Evolutionary conservation across 148 eudicot species (phyloP), one percentile per base, ranked within the genome.

Genomic region (Vaccinium macrocarpon): DNA sequence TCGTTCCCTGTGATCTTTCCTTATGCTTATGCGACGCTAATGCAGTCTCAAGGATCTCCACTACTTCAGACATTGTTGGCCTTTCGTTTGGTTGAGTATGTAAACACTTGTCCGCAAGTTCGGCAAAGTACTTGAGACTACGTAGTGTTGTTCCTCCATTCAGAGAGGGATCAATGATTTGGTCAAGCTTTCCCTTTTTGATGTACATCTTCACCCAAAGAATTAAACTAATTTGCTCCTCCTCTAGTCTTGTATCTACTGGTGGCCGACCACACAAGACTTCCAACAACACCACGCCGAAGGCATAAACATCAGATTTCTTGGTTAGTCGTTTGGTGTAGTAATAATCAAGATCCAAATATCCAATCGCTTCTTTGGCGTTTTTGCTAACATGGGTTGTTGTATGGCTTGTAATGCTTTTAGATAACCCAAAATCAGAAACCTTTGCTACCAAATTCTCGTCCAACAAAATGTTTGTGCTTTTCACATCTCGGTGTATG

Each of bases 381-480:
- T 55, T 55, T 55, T 6, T 55, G n/a, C n/a, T 59, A 59, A 59
- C 11, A 21, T 21, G 25, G 64, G 25, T 59, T 19, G 23, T 19
- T 59, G 64, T 6, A 19, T 6, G 6, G 6, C 25, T 21, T 59
- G 64, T 19, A 59, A 59, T 19, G 64, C 64, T 2, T 59, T 59
- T 59, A 59, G 8, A 19, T 21, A 59, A 5, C 1, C 64, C 64
- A 0, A 57, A 57, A 57, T 57, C 64, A 57, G 64, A 57, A 57
- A 57, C 62, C 73, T 84, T 87, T 19, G 87, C 87, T 1, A 46
- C 81, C 80, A 78, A 87, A 61, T 82, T 74, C 42, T 73, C 16
- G 7, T 73, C 77, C 49, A 73, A 29, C 49, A 29, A 35, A 15
- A 73, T 73, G 49, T 73, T 73, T 35, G 77, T 29, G 49, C 48